Evolutionary conservation across 1,284 basidiomycete genomes (phyloP).

Genomic region (Ganoderma lingzhi): DNA sequence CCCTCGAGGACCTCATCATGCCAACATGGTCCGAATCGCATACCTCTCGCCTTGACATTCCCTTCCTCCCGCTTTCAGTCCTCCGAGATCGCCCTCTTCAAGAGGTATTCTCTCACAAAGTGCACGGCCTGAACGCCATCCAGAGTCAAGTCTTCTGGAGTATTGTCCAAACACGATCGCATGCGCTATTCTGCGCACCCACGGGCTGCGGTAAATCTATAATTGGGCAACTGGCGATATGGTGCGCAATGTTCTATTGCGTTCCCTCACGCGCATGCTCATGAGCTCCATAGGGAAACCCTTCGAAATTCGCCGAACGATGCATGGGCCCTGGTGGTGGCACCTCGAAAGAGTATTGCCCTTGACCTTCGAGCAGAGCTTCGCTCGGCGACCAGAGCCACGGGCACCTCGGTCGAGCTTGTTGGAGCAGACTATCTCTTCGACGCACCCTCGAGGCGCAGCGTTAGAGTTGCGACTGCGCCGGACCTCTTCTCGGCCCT

Average conservation of each 20-base stretch:
- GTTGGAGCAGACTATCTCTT: slow-evolving; percentile 43
- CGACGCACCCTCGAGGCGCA: slow-evolving; percentile 45
- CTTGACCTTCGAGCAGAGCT: slow-evolving; percentile 60
- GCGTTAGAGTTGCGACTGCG: slow-evolving; percentile 65
- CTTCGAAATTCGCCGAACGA: slow-evolving; percentile 46
- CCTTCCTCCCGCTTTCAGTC: slow-evolving; percentile 73
- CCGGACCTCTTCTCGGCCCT: slow-evolving; percentile 56
- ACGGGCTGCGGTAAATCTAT: slow-evolving; percentile 85
- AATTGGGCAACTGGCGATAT: slow-evolving; percentile 70
- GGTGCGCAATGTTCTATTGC: slow-evolving; percentile 54
- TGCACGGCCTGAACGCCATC: slow-evolving; percentile 80
- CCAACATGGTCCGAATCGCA: slow-evolving; percentile 72
- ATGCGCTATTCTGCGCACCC: slow-evolving; percentile 86
- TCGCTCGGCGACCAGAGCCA: slow-evolving; percentile 46
- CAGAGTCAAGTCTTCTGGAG: slow-evolving; percentile 95
- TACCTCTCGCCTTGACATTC: slow-evolving; percentile 81
- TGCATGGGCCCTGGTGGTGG: slow-evolving; percentile 65
- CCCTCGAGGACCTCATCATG: slow-evolving; percentile 80
- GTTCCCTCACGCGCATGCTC: background rate
- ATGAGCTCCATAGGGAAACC: slow-evolving; percentile 53
- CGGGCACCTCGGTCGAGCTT: slow-evolving; percentile 56
- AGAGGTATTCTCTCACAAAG: slow-evolving; percentile 52
- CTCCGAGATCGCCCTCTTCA: slow-evolving; percentile 60
- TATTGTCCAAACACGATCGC: slow-evolving; percentile 73
- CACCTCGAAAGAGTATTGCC: slow-evolving; percentile 58